Percentiles rank a stretch among this genome's conserved stretches.
These are phyloP conservation scores for Phytophthora hibernalis DNA, from an alignment of 352 stramenopile species.

Conservation along the genomic window DNA sequence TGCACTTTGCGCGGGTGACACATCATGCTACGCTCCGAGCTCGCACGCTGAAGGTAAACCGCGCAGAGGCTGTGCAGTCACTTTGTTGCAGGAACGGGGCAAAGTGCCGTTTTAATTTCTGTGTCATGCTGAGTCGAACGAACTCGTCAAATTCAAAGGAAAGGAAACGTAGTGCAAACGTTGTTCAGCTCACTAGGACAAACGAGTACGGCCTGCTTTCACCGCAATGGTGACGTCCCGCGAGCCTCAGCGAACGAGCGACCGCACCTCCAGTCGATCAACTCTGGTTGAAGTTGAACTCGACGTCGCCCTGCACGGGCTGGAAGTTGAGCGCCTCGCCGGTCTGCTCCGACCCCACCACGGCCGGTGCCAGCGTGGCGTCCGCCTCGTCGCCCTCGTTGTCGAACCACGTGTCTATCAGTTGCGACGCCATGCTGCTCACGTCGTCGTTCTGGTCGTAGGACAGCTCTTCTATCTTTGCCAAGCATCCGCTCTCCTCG, in stretches of 20 bases:
- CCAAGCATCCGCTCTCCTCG: constrained; percentile 80
- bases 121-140: constrained; percentile 13
- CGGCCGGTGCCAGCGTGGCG: constrained; percentile 50
- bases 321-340: constrained; percentile 72
- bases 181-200: constrained; percentile 12
- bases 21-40: constrained; percentile 23
- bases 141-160: constrained; percentile 9
- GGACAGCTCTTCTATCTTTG: constrained; percentile 83
- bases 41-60: neutral
- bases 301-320: constrained; percentile 63
- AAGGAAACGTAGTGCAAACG: constrained; percentile 10
- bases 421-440: constrained; percentile 69
- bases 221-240: constrained; percentile 12
- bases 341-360: constrained; percentile 48
- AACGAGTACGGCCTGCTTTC: constrained; percentile 14
- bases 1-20: constrained; percentile 21
- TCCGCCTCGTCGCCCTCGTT: constrained; percentile 59
- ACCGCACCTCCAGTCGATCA: constrained; percentile 25
- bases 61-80: neutral
- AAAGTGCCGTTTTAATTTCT: neutral
- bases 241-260: too few relatives aligned
- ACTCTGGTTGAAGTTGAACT: constrained; percentile 78
- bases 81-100: too few relatives aligned
- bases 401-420: constrained; percentile 89
- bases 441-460: constrained; percentile 87